Base-by-base conservation (phyloP, 177 flowering plant genomes). In the Vitis hybrid region DNA sequence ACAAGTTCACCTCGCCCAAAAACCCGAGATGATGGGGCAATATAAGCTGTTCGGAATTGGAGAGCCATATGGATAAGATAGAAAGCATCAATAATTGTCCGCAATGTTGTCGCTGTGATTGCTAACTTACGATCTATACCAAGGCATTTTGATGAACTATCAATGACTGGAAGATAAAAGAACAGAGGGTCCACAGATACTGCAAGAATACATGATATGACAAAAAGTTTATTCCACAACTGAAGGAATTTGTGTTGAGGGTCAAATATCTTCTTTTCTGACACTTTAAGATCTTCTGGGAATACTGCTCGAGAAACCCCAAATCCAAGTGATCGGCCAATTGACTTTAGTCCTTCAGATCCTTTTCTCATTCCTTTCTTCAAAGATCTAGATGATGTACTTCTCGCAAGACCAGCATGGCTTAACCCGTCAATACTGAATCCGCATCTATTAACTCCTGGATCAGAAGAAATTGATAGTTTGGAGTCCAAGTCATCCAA, bases 1-100 rank as follows among this genome's bases (percentile, higher is more conserved):
- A 93, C 98, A 75, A 94, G 99, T 84, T 91, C 99, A 72, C 99
- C 99, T 64, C 98, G 85, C 59, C 99, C 99, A 81, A 94, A 94
- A 65, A 93, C 99, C 68, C 98, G 89, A 75, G 99, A 94, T 63
- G 97, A 90, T 60, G 98, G 99, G 52, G 99, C 99, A 84, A 94
- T 90, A 73, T 82, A 94, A 67, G 97, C 99, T 17, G 98, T 94
- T 21, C 96, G 90, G 68, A 93, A 94, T 68, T 91, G 95, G 58
- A 94, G 89, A 77, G 80, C 84, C 91, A 94, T 93, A 86, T 76
- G 98, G 72, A 91, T 80, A 51, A 93, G 86, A 80, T 93, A 94
- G 82, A 94, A 94, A 64, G 74, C 89, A 86, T 94, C 99, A 62
- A 89, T 62, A 27, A 86, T n/a, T 8, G 94, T 85, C 67, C 99